Conservation (phyloP, 106 monocot species). For the Dioscorea dumetorum region DNA sequence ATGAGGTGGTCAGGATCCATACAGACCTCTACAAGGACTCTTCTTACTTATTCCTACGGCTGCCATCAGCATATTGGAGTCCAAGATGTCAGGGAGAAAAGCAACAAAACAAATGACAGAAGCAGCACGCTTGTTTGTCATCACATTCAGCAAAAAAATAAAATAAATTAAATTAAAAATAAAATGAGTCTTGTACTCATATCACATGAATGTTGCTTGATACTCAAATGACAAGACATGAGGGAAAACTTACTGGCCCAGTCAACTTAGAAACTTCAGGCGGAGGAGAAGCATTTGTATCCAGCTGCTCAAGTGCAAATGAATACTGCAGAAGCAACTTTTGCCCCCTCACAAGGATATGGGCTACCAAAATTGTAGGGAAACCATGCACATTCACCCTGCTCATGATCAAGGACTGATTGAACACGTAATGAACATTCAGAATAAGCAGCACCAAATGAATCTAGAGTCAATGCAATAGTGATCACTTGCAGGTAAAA, state of each 20-base stretch:
- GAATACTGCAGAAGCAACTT: constrained; percentile 81
- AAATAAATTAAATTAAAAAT: no score
- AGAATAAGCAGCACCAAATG: no score
- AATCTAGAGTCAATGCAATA: no score
- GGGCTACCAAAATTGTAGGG: constrained; percentile 96
- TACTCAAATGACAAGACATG: background rate
- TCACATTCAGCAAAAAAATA: constrained; percentile 47
- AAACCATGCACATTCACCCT: constrained; percentile 98
- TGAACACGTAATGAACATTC: background rate
- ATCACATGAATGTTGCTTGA: background rate
- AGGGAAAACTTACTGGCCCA: constrained; percentile 56
- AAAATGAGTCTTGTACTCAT: background rate
- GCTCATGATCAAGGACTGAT: constrained; percentile 96
- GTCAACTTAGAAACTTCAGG: constrained; percentile 79
- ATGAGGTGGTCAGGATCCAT: background rate
- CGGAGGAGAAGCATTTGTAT: constrained; percentile 59
- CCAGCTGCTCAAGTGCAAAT: constrained; percentile 83
- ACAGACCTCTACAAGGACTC: constrained; percentile 92
- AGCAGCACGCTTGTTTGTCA: constrained; percentile 87
- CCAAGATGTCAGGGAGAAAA: constrained; percentile 96
- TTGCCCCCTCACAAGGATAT: constrained; percentile 66
- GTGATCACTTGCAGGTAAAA: no score
- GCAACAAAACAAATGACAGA: constrained; percentile 93
- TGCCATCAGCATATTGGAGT: no score
- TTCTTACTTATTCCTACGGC: constrained; percentile 92